A percentile compares a stretch with the other conserved stretches of the same genome.
Conservation (phyloP, 257 asterid genomes). For the Rubia yunnanensis region DNA sequence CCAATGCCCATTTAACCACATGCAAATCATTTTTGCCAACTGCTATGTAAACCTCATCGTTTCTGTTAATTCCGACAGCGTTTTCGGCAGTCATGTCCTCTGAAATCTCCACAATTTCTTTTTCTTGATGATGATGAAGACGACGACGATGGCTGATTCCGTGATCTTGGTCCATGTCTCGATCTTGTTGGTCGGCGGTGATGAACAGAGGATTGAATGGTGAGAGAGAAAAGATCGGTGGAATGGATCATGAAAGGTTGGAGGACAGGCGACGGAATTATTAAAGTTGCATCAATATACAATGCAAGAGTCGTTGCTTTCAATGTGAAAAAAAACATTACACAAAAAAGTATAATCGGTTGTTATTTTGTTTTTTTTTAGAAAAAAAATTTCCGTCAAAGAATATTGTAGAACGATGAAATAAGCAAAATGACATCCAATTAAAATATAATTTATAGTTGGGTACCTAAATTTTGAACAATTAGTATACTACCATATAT, state of each 20-base stretch:
- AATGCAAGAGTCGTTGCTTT: constrained; percentile 30
- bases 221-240: too few species aligned
- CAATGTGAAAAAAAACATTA: constrained; percentile 21
- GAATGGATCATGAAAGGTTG: background rate
- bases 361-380: too few species aligned
- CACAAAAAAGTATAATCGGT: too few species aligned
- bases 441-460: too few species aligned
- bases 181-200: too few species aligned
- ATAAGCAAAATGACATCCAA: too few species aligned
- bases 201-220: background rate
- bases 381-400: too few species aligned
- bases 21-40: constrained; percentile 65
- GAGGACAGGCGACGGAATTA: constrained; percentile 6
- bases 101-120: constrained; percentile 61
- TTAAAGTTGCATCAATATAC: background rate
- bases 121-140: too few species aligned
- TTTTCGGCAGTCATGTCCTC: constrained; percentile 34
- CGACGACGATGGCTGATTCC: background rate
- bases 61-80: constrained; percentile 4
- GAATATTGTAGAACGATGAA: too few species aligned
- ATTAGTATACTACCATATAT: too few species aligned
- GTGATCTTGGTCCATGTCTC: background rate
- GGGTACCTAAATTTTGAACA: too few species aligned
- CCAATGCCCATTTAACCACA: constrained; percentile 64
- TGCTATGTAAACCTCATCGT: constrained; percentile 56